phyloP scores from a whole-genome alignment of 331 rosid species.

The Quercus phellos region DNA sequence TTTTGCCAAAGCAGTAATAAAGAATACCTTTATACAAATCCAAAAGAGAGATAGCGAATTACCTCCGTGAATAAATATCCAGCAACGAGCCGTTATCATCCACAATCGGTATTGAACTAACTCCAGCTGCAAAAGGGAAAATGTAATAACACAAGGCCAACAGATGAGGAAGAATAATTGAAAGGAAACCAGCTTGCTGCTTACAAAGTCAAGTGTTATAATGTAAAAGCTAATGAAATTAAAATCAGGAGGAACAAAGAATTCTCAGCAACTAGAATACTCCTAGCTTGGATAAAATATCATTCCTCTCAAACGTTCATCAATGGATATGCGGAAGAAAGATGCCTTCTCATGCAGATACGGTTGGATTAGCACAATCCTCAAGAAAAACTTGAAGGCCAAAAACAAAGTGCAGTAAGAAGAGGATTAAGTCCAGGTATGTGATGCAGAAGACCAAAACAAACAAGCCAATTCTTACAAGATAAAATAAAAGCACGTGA shows the following conservation, averaged over 20 bases:
- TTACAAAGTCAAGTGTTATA: neutral
- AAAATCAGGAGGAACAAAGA: neutral
- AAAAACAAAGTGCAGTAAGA: neutral
- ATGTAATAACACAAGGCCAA: constrained; percentile 10
- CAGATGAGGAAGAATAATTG: constrained; percentile 3
- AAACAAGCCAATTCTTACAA: neutral
- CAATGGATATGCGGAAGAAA: neutral
- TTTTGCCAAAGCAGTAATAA: neutral
- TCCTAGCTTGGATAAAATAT: neutral
- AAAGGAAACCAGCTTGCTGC: constrained; percentile 2
- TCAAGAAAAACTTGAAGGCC: neutral
- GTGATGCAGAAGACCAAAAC: neutral
- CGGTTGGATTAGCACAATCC: neutral
- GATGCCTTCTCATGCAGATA: neutral
- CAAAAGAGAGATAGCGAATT: constrained; percentile 3
- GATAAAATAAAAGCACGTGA: neutral
- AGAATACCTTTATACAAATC: neutral
- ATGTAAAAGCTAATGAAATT: neutral
- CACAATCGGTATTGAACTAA: constrained; percentile 61
- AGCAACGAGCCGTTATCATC: constrained; percentile 52
- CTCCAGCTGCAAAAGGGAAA: constrained; percentile 41
- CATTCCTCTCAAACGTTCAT: neutral
- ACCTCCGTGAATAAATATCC: constrained; percentile 58
- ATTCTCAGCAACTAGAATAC: neutral
- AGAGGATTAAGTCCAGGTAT: neutral